phyloP scores from a whole-genome alignment of 768 basidiomycete species.

The Trametes cinnabarina region DNA sequence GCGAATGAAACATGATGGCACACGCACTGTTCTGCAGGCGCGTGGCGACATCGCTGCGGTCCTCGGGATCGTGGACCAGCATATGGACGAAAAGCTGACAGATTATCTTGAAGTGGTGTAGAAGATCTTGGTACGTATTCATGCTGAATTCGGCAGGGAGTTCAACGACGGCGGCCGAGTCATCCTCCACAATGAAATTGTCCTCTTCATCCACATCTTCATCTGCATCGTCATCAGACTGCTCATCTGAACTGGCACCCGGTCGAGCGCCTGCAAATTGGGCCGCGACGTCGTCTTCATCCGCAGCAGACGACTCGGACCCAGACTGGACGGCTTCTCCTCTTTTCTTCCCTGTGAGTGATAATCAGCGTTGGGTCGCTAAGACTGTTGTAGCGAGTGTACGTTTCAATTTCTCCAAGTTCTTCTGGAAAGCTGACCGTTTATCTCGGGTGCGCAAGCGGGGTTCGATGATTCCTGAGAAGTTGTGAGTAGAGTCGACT shows the following conservation, averaged over 20 bases:
- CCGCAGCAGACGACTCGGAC: constrained; percentile 33
- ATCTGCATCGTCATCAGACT: constrained; percentile 31
- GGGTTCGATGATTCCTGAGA: constrained; percentile 57
- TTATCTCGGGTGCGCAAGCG: constrained; percentile 64
- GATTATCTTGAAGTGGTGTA: constrained; percentile 81
- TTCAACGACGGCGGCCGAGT: constrained; percentile 35
- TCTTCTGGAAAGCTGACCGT: constrained; percentile 58
- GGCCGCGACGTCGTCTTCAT: constrained; percentile 22
- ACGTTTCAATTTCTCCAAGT: constrained; percentile 69
- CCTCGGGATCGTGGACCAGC: constrained; percentile 53
- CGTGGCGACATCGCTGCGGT: constrained; percentile 54
- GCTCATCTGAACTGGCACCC: constrained; percentile 22
- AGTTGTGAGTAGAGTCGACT: not conserved
- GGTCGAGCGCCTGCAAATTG: constrained; percentile 26
- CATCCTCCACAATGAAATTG: constrained; percentile 69
- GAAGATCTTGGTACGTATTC: constrained; percentile 70
- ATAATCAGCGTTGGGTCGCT: too few relatives aligned
- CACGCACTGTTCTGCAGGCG: constrained; percentile 52
- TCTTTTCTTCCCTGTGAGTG: constrained; percentile 42
- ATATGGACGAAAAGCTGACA: constrained; percentile 87
- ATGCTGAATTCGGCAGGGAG: constrained; percentile 82
- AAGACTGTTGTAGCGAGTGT: constrained; percentile 22
- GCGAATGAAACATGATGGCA: constrained; percentile 16
- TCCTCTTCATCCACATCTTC: constrained; percentile 31
- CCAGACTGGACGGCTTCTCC: constrained; percentile 30